Conservation (phyloP, 148 eudicot species). For the Spergularia marina region DNA sequence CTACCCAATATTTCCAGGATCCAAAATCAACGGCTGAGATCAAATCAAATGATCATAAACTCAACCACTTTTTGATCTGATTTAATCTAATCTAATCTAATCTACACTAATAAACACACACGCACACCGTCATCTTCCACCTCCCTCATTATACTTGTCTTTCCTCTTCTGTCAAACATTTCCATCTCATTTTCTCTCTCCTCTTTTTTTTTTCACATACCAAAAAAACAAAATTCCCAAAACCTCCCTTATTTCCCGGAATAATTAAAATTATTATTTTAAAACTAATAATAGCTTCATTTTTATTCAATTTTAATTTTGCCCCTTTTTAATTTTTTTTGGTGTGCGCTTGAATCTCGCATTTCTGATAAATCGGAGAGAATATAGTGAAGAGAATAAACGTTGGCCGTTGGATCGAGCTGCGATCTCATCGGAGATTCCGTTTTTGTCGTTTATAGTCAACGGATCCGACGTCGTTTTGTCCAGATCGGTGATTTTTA, state of each 20-base stretch:
- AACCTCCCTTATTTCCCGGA: neutral
- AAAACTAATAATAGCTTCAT: neutral
- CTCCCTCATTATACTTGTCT: too few species aligned
- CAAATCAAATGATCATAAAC: neutral
- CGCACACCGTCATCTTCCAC: too few species aligned
- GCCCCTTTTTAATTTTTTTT: neutral
- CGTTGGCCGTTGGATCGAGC: slow-evolving; percentile 19
- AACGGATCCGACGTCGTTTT: slow-evolving; percentile 27
- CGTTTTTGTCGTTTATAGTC: slow-evolving; percentile 8
- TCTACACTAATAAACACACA: too few species aligned
- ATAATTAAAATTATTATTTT: neutral
- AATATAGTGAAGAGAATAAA: slow-evolving; percentile 4
- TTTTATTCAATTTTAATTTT: neutral
- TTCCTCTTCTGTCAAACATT: too few species aligned
- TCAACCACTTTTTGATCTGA: neutral
- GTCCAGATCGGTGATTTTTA: slow-evolving; percentile 16
- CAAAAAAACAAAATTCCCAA: neutral
- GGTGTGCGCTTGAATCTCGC: slow-evolving; percentile 10
- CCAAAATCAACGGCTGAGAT: slow-evolving; percentile 27
- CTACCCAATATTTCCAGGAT: neutral
- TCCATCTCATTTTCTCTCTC: neutral
- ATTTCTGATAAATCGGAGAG: slow-evolving; percentile 11
- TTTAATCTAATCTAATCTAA: too few species aligned
- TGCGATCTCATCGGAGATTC: slow-evolving; percentile 21
- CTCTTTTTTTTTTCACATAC: slow-evolving; percentile 1